Evolutionary conservation across 352 stramenopile species (phyloP).

Genomic region (Globisporangium carolinianum): DNA sequence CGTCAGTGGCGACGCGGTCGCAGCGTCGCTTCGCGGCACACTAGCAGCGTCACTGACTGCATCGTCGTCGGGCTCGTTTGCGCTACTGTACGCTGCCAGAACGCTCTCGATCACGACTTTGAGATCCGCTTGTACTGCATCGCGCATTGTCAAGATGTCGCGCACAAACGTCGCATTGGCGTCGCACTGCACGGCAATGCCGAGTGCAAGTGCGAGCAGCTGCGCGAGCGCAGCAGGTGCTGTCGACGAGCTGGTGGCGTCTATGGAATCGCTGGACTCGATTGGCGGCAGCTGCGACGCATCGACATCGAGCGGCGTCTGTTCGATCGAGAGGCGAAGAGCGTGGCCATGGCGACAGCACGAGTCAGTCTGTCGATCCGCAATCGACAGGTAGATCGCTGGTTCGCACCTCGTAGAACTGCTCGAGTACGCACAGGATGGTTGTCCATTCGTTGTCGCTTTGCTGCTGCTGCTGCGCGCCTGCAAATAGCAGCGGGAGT

Average conservation of each 20-base stretch:
- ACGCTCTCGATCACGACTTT: conserved; percentile 59
- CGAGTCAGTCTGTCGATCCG: no score
- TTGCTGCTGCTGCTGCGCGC: neutral
- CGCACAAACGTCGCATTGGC: conserved; percentile 45
- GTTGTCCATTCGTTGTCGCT: conserved; percentile 14
- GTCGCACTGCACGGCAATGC: conserved; percentile 51
- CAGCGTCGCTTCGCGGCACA: neutral
- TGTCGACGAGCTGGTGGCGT: neutral
- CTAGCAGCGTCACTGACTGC: neutral
- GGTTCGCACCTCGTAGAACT: conserved; percentile 46
- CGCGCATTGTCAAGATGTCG: conserved; percentile 59
- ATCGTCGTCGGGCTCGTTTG: neutral
- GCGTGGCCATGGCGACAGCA: neutral
- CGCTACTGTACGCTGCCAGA: conserved; percentile 18
- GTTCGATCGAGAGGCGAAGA: neutral
- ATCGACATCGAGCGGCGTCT: conserved; percentile 20
- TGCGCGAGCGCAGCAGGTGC: conserved; percentile 8
- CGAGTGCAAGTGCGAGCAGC: conserved; percentile 39
- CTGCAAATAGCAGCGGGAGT: conserved; percentile 21
- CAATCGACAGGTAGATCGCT: no score
- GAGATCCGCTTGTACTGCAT: conserved; percentile 52
- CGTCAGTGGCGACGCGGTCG: no score
- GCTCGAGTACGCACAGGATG: conserved; percentile 22
- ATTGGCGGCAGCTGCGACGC: conserved; percentile 5
- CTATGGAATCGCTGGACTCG: neutral